Conservation (phyloP, 345 rosid genomes). For the Lenwebbia sp. region DNA sequence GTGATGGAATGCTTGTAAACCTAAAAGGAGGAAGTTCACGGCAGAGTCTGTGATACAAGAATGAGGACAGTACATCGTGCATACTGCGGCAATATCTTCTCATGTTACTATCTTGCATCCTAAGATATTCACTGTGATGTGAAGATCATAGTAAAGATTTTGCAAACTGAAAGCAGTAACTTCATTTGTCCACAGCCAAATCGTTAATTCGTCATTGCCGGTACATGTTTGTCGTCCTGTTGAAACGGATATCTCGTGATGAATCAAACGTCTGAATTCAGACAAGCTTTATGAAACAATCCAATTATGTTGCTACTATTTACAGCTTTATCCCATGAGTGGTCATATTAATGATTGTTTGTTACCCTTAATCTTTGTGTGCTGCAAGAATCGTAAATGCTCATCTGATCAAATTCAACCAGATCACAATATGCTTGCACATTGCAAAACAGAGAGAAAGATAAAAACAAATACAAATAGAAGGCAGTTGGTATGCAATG, state of each 20-base stretch:
- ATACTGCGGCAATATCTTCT: background rate
- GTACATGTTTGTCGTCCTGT: background rate
- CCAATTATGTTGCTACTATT: background rate
- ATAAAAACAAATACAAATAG: background rate
- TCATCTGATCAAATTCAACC: background rate
- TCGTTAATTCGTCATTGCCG: background rate
- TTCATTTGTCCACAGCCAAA: background rate
- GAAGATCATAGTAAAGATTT: background rate
- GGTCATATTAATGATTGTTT: background rate
- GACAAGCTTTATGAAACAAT: background rate
- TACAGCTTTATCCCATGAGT: background rate
- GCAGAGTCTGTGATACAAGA: background rate
- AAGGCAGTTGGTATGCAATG: background rate
- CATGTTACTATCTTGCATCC: background rate
- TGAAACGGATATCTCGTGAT: background rate
- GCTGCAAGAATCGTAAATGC: background rate
- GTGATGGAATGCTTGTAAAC: constrained; percentile 14
- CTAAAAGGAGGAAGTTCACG: background rate
- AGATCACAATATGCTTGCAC: background rate
- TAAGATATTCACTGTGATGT: background rate
- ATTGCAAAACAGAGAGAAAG: background rate
- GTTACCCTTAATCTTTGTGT: background rate
- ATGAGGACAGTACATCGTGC: background rate
- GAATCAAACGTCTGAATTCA: background rate
- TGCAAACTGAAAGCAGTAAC: background rate